Percentiles rank a stretch among this genome's conserved stretches.
Evolutionary conservation across 1,284 basidiomycete species (phyloP).

Genomic region (Pterulicium gracile): DNA sequence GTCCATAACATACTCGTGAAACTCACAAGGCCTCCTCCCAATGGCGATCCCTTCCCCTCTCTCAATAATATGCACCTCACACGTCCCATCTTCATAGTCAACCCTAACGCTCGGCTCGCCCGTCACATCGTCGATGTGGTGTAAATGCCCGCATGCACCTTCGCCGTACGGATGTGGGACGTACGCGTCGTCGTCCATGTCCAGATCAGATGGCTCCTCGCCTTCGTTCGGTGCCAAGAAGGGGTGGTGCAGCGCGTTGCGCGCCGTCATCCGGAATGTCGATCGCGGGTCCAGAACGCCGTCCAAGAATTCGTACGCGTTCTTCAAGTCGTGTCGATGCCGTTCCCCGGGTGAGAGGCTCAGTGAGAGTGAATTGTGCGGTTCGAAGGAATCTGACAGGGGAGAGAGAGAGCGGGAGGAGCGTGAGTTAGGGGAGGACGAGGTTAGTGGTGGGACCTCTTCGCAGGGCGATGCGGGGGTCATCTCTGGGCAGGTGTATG

Average conservation of each 20-base stretch:
- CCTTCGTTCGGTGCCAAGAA: constrained; percentile 45
- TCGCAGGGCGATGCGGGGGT: constrained; percentile 3
- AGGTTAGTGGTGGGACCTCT: constrained; percentile 6
- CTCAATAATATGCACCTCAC: constrained; percentile 30
- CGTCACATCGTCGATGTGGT: constrained; percentile 45
- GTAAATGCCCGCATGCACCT: constrained; percentile 45
- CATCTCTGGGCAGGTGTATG: constrained; percentile 22
- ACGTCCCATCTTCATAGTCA: constrained; percentile 32
- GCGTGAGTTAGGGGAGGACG: constrained; percentile 8
- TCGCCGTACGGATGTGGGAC: constrained; percentile 57
- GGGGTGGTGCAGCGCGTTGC: constrained; percentile 63
- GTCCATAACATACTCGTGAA: constrained; percentile 26
- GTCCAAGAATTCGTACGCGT: constrained; percentile 66
- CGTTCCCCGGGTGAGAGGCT: constrained; percentile 21
- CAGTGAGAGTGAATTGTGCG: constrained; percentile 21
- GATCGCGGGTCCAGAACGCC: constrained; percentile 66
- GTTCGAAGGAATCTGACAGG: constrained; percentile 16
- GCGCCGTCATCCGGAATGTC: constrained; percentile 67
- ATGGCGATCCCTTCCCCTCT: constrained; percentile 66
- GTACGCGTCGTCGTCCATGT: constrained; percentile 44
- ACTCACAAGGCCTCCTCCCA: constrained; percentile 58
- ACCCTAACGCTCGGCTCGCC: constrained; percentile 20
- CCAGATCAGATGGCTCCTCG: constrained; percentile 24
- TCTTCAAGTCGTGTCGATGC: constrained; percentile 49
- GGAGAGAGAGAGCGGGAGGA: constrained; percentile 16